A percentile compares a stretch with the other conserved stretches of the same genome.
Conservation (phyloP, 2,329 filamentous ascomycete species). For the Trichoderma arundinaceum region DNA sequence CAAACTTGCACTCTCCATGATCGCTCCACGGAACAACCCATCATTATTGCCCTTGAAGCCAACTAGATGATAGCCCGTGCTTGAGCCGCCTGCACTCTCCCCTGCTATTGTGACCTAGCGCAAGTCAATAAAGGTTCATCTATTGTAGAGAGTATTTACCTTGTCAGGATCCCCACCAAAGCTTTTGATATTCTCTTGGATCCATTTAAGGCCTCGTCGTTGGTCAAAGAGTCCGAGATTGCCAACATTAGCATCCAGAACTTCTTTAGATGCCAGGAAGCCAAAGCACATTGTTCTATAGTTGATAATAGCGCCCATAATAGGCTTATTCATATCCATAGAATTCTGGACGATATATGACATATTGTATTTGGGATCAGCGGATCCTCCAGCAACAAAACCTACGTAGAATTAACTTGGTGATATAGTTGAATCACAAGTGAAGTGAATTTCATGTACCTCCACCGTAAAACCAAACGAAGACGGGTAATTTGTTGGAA, state of each 20-base stretch:
- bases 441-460: neutral
- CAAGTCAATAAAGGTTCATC: neutral
- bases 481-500: conserved; percentile 5
- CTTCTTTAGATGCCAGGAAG: conserved; percentile 10
- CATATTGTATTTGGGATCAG: conserved; percentile 17
- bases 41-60: conserved; percentile 19
- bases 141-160: neutral
- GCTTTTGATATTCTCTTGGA: conserved; percentile 11
- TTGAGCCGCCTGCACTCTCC: conserved; percentile 14
- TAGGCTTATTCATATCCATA: conserved; percentile 13
- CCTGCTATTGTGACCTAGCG: conserved; percentile 2
- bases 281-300: conserved; percentile 17
- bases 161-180: conserved; percentile 17
- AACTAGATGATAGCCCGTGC: conserved; percentile 13
- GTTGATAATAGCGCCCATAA: conserved; percentile 4
- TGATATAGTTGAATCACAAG: neutral
- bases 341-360: conserved; percentile 16
- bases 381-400: conserved; percentile 6
- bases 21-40: conserved; percentile 10
- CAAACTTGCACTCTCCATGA: conserved; percentile 16
- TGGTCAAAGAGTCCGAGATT: conserved; percentile 17
- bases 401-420: neutral
- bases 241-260: neutral
- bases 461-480: conserved; percentile 15
- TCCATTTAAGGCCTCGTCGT: conserved; percentile 6